Percentiles rank a stretch among this genome's conserved stretches.
These are phyloP conservation scores for Osmanthus fragrans DNA, from an alignment of 257 asterid species.

Conservation along the genomic window DNA sequence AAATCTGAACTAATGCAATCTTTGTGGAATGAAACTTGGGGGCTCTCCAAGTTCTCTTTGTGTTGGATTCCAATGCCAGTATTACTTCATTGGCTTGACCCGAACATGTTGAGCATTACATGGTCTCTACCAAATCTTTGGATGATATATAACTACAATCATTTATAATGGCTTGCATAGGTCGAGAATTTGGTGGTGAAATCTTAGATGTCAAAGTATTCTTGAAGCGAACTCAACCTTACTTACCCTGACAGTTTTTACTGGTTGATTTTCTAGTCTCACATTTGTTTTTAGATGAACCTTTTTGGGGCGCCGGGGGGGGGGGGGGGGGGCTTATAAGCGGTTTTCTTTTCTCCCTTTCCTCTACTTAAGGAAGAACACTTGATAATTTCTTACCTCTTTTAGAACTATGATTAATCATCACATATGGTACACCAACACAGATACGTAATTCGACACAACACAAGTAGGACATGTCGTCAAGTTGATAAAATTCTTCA, in stretches of 20 bases:
- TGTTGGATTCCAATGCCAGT: background rate
- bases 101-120: background rate
- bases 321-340: too few relatives aligned
- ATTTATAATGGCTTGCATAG: constrained; percentile 2
- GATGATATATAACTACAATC: background rate
- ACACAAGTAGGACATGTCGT: too few relatives aligned
- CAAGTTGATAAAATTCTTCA: too few relatives aligned
- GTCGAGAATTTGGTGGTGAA: background rate
- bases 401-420: background rate
- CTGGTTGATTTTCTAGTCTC: constrained; percentile 4
- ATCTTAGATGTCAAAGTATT: background rate
- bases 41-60: background rate
- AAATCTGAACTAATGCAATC: background rate
- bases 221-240: constrained; percentile 6
- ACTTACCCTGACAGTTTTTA: background rate
- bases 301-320: background rate
- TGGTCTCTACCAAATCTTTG: background rate
- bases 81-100: background rate
- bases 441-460: too few relatives aligned
- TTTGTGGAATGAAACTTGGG: background rate
- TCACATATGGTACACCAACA: too few relatives aligned
- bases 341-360: background rate
- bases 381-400: background rate
- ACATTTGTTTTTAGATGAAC: background rate
- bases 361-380: background rate